Conservation (phyloP, 352 stramenopile genomes). For the Globisporangium iwayamae region DNA sequence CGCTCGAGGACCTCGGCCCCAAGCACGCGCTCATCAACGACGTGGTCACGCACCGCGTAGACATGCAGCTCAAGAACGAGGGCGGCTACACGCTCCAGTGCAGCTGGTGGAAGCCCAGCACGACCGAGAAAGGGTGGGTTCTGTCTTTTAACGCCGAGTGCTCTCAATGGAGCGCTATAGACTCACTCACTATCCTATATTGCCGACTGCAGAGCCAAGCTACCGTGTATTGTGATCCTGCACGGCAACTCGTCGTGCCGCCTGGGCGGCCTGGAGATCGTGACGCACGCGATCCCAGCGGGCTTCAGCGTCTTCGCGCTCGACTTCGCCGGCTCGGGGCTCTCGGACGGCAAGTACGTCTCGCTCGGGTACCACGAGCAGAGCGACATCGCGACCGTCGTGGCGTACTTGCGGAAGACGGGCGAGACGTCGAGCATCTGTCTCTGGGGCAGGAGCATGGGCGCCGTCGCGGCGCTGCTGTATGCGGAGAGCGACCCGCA, state of each 20-base stretch:
- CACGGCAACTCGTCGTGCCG: constrained; percentile 84
- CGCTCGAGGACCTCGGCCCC: too few relatives aligned
- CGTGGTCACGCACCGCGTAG: constrained; percentile 57
- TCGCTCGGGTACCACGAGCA: constrained; percentile 79
- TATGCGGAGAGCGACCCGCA: constrained; percentile 52
- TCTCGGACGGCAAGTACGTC: constrained; percentile 81
- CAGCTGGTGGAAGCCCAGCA: constrained; percentile 80
- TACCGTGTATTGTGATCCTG: constrained; percentile 75
- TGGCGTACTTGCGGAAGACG: constrained; percentile 60
- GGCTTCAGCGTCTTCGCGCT: constrained; percentile 82
- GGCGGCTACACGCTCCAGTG: constrained; percentile 76
- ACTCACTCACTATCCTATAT: not conserved
- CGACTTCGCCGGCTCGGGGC: constrained; percentile 72
- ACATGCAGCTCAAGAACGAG: constrained; percentile 74
- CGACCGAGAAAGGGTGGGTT: constrained; percentile 24
- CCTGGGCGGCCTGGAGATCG: constrained; percentile 68
- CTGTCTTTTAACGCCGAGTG: not conserved
- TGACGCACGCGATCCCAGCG: constrained; percentile 69
- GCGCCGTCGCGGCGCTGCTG: constrained; percentile 65
- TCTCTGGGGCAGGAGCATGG: constrained; percentile 81
- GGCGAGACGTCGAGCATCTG: constrained; percentile 55
- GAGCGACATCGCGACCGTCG: constrained; percentile 63
- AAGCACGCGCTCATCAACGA: constrained; percentile 51
- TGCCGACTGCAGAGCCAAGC: constrained; percentile 26
- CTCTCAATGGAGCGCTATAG: not conserved